Evolutionary conservation across 1,139 yeast species (phyloP).

Genomic region (Diutina pseudorugosa): DNA sequence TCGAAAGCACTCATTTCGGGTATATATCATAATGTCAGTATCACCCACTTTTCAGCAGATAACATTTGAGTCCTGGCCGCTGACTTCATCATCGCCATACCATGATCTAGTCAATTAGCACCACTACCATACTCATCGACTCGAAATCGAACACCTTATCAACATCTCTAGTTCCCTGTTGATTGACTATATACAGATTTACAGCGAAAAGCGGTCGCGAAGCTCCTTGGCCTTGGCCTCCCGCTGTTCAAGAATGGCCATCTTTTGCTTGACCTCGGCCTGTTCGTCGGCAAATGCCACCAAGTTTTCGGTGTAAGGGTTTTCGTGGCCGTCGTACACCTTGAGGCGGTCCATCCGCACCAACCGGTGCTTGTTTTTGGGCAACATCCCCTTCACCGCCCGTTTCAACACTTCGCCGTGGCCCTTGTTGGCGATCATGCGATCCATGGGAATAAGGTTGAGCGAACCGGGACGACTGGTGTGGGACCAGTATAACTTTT

Average conservation of each 20-base stretch:
- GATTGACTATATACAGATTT: constrained; percentile 9
- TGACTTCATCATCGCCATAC: no score
- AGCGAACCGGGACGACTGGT: constrained; percentile 85
- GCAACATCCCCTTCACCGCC: constrained; percentile 95
- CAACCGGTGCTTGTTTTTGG: constrained; percentile 77
- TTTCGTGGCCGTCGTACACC: constrained; percentile 77
- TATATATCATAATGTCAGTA: no score
- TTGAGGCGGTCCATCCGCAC: constrained; percentile 74
- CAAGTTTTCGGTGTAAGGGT: constrained; percentile 75
- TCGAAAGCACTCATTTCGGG: no score
- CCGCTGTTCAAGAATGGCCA: constrained; percentile 25
- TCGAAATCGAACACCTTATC: no score
- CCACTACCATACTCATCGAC: no score
- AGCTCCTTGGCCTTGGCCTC: constrained; percentile 23
- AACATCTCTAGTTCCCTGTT: not conserved
- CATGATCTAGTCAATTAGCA: no score
- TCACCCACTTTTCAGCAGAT: no score
- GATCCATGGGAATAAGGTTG: constrained; percentile 72
- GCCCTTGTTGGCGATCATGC: constrained; percentile 68
- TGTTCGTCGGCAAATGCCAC: constrained; percentile 81
- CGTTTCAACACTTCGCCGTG: constrained; percentile 68
- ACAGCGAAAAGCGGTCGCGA: constrained; percentile 22
- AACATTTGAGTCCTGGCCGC: no score
- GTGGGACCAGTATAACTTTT: constrained; percentile 87
- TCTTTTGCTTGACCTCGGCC: constrained; percentile 33